Evolutionary conservation across 352 stramenopile genomes (phyloP).

Genomic region (Phytophthora sp.): DNA sequence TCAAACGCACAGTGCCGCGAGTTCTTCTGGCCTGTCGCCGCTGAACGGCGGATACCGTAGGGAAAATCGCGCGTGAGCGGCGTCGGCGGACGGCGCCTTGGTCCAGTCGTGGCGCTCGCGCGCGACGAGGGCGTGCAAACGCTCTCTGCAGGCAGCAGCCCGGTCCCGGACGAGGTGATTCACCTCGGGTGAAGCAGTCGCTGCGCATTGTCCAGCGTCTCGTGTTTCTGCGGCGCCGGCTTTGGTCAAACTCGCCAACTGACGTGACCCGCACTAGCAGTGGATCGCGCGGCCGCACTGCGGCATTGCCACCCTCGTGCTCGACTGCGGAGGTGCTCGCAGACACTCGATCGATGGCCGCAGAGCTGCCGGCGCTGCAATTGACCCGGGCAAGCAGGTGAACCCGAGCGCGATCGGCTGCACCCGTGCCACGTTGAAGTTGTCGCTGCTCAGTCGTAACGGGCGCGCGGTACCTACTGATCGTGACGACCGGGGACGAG

Average conservation of each 20-base stretch:
- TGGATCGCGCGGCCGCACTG: too few relatives aligned
- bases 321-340: too few relatives aligned
- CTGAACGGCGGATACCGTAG: not conserved
- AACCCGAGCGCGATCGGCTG: not conserved
- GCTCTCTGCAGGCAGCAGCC: too few relatives aligned
- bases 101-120: not conserved
- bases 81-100: not conserved
- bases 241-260: not conserved
- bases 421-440: not conserved
- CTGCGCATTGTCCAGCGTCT: constrained; percentile 13
- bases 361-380: too few relatives aligned
- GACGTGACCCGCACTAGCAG: too few relatives aligned
- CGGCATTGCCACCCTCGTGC: too few relatives aligned
- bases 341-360: too few relatives aligned
- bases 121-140: too few relatives aligned
- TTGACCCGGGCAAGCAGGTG: too few relatives aligned
- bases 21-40: not conserved
- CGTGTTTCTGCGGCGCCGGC: not conserved
- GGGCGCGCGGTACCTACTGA: not conserved
- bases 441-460: not conserved
- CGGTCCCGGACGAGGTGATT: too few relatives aligned
- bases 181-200: too few relatives aligned
- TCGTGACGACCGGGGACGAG: constrained; percentile 13
- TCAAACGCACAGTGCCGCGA: not conserved
- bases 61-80: not conserved